Percentiles rank a stretch among this genome's conserved stretches.
Conservation (phyloP, 768 basidiomycete genomes). For the Pleurotus eryngii region DNA sequence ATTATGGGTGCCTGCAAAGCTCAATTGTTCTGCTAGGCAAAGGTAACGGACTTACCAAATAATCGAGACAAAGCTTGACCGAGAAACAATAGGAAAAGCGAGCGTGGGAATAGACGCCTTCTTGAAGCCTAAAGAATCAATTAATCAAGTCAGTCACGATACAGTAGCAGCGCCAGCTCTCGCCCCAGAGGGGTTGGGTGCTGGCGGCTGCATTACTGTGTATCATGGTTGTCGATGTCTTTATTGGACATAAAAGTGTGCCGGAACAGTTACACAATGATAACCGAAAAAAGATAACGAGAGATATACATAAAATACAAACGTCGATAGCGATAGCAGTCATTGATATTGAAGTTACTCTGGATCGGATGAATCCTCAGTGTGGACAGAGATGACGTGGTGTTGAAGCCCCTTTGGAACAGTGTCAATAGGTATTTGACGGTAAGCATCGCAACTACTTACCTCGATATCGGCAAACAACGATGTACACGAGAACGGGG, state of each 20-base stretch:
- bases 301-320: too few relatives aligned
- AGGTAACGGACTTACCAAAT: background rate
- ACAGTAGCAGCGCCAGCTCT: too few relatives aligned
- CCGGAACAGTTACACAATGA: too few relatives aligned
- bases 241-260: too few relatives aligned
- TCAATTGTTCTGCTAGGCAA: background rate
- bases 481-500: conserved; percentile 23
- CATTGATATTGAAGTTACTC: too few relatives aligned
- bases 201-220: too few relatives aligned
- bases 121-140: too few relatives aligned
- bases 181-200: too few relatives aligned
- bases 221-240: too few relatives aligned
- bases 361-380: background rate
- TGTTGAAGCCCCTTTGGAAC: conserved; percentile 21
- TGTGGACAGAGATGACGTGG: conserved; percentile 15
- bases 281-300: too few relatives aligned
- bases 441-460: conserved; percentile 8
- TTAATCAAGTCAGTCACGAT: too few relatives aligned
- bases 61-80: background rate
- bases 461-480: conserved; percentile 32
- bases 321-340: too few relatives aligned
- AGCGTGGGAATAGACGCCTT: background rate
- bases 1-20: background rate
- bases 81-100: background rate
- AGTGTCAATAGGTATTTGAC: background rate